Evolutionary conservation across 306 rosid genomes (phyloP).

Genomic region (Alnus glutinosa): DNA sequence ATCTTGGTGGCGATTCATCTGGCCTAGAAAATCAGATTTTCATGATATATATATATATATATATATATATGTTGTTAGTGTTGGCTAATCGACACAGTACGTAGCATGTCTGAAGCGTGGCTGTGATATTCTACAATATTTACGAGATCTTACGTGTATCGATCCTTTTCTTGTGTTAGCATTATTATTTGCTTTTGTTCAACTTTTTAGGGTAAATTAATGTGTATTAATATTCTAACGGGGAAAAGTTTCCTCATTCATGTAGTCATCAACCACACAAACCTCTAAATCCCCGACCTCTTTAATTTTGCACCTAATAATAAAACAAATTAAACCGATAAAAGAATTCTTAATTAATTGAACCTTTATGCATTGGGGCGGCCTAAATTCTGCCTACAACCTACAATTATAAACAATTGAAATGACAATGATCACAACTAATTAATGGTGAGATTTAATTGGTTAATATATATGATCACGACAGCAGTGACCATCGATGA

Average conservation of each 20-base stretch:
- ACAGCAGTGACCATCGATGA: neutral
- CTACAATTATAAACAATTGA: constrained; percentile 39
- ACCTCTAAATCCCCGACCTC: constrained; percentile 27
- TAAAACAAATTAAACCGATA: constrained; percentile 5
- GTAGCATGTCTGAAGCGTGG: neutral
- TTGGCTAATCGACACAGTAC: neutral
- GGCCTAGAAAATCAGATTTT: no score
- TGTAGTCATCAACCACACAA: constrained; percentile 34
- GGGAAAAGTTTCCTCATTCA: constrained; percentile 30
- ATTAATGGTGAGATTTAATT: neutral
- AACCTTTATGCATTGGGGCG: neutral
- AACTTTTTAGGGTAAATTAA: neutral
- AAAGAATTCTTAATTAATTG: neutral
- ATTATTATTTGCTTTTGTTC: neutral
- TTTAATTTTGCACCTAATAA: constrained; percentile 16
- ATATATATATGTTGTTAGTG: neutral
- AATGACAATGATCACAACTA: constrained; percentile 23
- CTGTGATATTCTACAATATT: neutral
- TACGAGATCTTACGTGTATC: neutral
- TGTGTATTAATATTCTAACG: constrained; percentile 11
- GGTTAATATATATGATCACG: constrained; percentile 20
- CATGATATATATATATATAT: no score
- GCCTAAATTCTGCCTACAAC: constrained; percentile 6
- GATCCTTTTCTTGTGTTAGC: neutral
- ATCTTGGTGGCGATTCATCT: no score